These are phyloP conservation scores for Spathaspora jeffriesii DNA, from an alignment of 1,139 yeast species.

Conservation along the genomic window DNA sequence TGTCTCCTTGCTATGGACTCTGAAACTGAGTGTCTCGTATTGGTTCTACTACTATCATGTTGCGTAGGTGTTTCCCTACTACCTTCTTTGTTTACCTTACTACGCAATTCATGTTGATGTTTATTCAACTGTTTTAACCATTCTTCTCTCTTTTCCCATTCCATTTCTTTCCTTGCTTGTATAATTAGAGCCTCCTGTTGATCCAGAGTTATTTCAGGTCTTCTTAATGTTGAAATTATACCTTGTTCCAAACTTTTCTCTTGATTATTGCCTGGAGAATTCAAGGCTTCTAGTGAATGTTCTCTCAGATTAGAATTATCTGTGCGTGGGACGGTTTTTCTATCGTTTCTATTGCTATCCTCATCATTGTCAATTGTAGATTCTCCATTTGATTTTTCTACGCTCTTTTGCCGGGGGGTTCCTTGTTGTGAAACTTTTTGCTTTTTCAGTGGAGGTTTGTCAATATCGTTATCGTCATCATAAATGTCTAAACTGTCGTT, in stretches of 20 bases:
- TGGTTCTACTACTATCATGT: background rate
- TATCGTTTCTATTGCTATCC: background rate
- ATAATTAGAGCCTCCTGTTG: slow-evolving; percentile 1
- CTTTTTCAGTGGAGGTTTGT: slow-evolving; percentile 1
- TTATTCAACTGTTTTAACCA: background rate
- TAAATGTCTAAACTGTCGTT: background rate
- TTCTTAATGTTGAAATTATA: background rate
- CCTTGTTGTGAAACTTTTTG: background rate
- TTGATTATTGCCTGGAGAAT: no score
- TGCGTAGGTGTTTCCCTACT: no score
- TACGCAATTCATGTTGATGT: slow-evolving; percentile 1
- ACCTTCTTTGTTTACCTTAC: background rate
- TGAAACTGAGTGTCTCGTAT: background rate
- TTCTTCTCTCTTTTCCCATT: slow-evolving; percentile 1
- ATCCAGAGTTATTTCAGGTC: background rate
- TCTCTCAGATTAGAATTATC: no score
- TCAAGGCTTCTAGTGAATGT: no score
- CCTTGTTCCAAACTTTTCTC: background rate
- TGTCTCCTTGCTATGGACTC: background rate
- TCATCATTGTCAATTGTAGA: background rate
- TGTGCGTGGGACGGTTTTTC: no score
- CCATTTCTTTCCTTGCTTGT: background rate
- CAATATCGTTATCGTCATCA: background rate
- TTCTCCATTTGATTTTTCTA: no score
- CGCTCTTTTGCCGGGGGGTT: background rate